These are phyloP conservation scores for Tetrapisispora arboricola DNA, from an alignment of 805 yeast genomes.

Conservation along the genomic window DNA sequence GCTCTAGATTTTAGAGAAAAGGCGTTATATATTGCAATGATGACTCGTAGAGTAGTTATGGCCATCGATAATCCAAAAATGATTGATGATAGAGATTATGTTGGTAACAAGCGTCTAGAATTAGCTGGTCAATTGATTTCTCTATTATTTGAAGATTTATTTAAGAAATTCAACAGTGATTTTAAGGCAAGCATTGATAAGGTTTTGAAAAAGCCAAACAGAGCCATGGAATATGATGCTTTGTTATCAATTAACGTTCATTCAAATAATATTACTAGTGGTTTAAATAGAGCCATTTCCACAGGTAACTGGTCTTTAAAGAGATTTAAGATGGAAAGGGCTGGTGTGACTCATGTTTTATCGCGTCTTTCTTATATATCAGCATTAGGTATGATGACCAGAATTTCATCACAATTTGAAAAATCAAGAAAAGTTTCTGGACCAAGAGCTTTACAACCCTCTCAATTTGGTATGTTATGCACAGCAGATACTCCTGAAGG, in stretches of 20 bases:
- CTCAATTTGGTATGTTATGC: constrained; percentile 98
- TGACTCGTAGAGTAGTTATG: constrained; percentile 94
- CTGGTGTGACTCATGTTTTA: constrained; percentile 96
- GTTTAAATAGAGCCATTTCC: constrained; percentile 90
- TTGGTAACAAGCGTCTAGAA: constrained; percentile 94
- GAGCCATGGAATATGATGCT: constrained; percentile 94
- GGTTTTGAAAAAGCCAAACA: constrained; percentile 82
- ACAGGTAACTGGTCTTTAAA: constrained; percentile 99
- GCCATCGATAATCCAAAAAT: constrained; percentile 87
- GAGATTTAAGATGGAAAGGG: constrained; percentile 98
- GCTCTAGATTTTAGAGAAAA: constrained; percentile 86
- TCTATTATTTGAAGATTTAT: constrained; percentile 87
- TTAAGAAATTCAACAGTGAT: constrained; percentile 90
- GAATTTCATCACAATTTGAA: constrained; percentile 97
- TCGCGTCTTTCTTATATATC: constrained; percentile 86
- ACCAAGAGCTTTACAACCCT: constrained; percentile 97
- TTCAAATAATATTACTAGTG: constrained; percentile 86
- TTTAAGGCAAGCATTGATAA: constrained; percentile 92
- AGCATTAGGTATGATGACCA: constrained; percentile 98
- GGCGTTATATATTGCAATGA: constrained; percentile 86
- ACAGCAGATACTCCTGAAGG: constrained; percentile 99
- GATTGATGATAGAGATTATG: constrained; percentile 98
- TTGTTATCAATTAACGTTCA: constrained; percentile 80
- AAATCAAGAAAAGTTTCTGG: constrained; percentile 97
- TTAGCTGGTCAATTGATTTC: constrained; percentile 97